Evolutionary conservation across 345 rosid genomes (phyloP), one percentile per base, ranked within the genome.

Genomic region (Ceriops tagal): DNA sequence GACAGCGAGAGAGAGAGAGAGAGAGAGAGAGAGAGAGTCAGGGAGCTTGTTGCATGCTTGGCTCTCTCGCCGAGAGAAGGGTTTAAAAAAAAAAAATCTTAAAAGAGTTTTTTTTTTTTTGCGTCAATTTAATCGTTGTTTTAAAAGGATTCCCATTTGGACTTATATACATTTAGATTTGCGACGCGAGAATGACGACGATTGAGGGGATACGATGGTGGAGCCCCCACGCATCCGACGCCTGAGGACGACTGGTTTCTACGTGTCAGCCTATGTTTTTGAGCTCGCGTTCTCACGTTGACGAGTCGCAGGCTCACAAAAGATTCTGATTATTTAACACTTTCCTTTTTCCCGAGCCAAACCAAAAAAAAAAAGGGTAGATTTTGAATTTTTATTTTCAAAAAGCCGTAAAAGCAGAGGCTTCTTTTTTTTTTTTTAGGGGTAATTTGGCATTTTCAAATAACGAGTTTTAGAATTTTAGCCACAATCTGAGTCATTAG

Each of bases 31-130:
- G 58, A 8, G 11, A 24, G 30, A 56, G 55, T 37, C 64, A 64
- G 71, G 46, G 71, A 77, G 83, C 70, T 80, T 73, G 66, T 64
- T 72, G 77, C 85, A 70, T 75, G 86, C 68, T 78, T 73, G 53
- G 69, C 67, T 67, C 73, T 65, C 73, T 24, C 19, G 46, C 0
- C 34, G 74, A 55, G 66, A 69, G 52, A 11, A 37, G 53, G 13
- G 37, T 64, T n/a, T n/a, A n/a, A n/a, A n/a, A n/a, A n/a, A n/a
- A n/a, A n/a, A n/a, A n/a, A n/a, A n/a, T n/a, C n/a, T n/a, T n/a
- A n/a, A n/a, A n/a, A n/a, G n/a, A n/a, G n/a, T n/a, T 37, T 34
- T 21, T 62, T 18, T 27, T 5, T 24, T 61, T 34, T 28, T 30
- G 20, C 35, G 71, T 61, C 56, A 53, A 74, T 57, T 53, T 52